A percentile compares a stretch with the other conserved stretches of the same genome.
These are phyloP conservation scores for Nakazawaea siamensis DNA, from an alignment of 805 yeast genomes.

Conservation along the genomic window DNA sequence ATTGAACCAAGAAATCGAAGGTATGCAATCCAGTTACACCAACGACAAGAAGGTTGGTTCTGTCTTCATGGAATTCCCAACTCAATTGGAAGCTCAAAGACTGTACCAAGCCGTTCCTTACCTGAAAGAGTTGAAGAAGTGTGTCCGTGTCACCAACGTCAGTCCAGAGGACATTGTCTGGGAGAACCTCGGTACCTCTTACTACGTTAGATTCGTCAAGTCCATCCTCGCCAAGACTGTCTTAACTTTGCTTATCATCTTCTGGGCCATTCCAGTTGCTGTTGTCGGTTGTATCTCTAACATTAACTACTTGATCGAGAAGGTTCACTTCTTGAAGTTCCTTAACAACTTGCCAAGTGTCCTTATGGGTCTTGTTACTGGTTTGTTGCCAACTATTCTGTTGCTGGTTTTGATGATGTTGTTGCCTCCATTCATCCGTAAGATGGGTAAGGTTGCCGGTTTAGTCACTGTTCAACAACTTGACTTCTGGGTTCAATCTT, in stretches of 20 bases:
- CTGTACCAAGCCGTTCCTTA: slow-evolving; percentile 79
- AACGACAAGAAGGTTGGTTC: slow-evolving; percentile 50
- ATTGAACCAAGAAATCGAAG: slow-evolving; percentile 55
- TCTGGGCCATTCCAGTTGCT: slow-evolving; percentile 98
- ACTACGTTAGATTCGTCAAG: slow-evolving; percentile 49
- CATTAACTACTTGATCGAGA: slow-evolving; percentile 61
- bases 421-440: slow-evolving; percentile 77
- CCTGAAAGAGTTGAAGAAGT: slow-evolving; percentile 34
- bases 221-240: slow-evolving; percentile 52
- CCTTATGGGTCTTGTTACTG: slow-evolving; percentile 79
- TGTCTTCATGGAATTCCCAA: slow-evolving; percentile 72
- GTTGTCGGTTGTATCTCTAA: slow-evolving; percentile 93
- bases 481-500: slow-evolving; percentile 77
- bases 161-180: slow-evolving; percentile 82
- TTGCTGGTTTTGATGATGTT: slow-evolving; percentile 78
- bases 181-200: slow-evolving; percentile 60
- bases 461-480: slow-evolving; percentile 60
- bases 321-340: slow-evolving; percentile 68
- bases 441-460: slow-evolving; percentile 71
- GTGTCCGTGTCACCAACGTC: slow-evolving; percentile 48
- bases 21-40: slow-evolving; percentile 46
- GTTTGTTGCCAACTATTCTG: slow-evolving; percentile 75
- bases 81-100: slow-evolving; percentile 81
- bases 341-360: slow-evolving; percentile 63
- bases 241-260: slow-evolving; percentile 60